Evolutionary conservation across 192 early-diverging fungal species (phyloP).

Genomic region (Jimgerdemannia flammicorona): DNA sequence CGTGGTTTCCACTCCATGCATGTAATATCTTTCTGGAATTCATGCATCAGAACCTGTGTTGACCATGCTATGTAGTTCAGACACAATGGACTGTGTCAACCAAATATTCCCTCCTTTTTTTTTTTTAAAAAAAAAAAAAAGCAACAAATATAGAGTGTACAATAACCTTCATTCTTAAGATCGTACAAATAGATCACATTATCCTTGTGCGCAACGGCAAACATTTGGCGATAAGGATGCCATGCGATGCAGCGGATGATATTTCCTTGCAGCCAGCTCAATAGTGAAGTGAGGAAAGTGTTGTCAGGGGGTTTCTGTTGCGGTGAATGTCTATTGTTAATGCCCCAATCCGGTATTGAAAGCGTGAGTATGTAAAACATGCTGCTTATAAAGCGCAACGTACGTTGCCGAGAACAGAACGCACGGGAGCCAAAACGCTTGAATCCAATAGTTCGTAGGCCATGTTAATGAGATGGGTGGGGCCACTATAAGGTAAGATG

Average conservation of each 20-base stretch:
- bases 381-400: not conserved
- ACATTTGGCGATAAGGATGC: constrained; percentile 65
- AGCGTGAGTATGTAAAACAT: not conserved
- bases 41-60: constrained; percentile 29
- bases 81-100: not conserved
- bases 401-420: not conserved
- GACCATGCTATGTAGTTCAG: constrained; percentile 24
- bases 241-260: constrained; percentile 60
- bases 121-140: not conserved
- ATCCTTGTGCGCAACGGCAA: constrained; percentile 68
- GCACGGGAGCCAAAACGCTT: not conserved
- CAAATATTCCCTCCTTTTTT: not conserved
- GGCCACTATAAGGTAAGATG: not conserved
- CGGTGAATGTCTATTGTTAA: not conserved
- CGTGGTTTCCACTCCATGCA: constrained; percentile 48
- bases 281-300: not conserved
- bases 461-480: not conserved
- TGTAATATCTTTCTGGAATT: constrained; percentile 37
- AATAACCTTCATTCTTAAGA: constrained; percentile 46
- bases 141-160: constrained; percentile 12
- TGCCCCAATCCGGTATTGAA: not conserved
- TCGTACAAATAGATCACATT: constrained; percentile 70
- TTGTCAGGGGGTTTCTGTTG: not conserved
- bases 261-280: not conserved
- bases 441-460: not conserved